These are phyloP conservation scores for Fusarium tanahbumbuense DNA, from an alignment of 2,329 filamentous ascomycete genomes.

Conservation along the genomic window DNA sequence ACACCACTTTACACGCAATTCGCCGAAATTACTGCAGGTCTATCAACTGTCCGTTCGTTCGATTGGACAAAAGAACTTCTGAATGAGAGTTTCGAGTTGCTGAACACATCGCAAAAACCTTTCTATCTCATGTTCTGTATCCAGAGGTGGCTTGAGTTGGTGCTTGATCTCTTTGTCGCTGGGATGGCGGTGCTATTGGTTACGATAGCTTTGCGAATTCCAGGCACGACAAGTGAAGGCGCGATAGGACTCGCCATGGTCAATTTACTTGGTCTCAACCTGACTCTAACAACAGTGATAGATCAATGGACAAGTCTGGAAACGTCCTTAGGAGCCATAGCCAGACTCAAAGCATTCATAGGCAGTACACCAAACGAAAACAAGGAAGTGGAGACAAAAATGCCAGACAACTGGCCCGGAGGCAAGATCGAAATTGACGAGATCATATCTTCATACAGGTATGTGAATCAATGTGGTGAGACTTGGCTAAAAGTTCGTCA, in stretches of 20 bases:
- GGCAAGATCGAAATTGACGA: conserved; percentile 46
- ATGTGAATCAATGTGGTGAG: neutral
- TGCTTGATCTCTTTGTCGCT: conserved; percentile 61
- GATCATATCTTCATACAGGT: conserved; percentile 47
- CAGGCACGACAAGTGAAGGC: conserved; percentile 42
- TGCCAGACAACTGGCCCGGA: conserved; percentile 44
- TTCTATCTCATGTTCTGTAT: conserved; percentile 62
- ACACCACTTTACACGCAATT: conserved; percentile 64
- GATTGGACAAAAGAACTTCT: conserved; percentile 56
- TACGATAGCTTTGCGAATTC: conserved; percentile 53
- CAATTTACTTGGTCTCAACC: conserved; percentile 46
- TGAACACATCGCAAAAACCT: conserved; percentile 60
- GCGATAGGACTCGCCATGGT: conserved; percentile 49
- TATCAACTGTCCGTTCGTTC: conserved; percentile 63
- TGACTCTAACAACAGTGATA: conserved; percentile 49
- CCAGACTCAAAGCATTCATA: conserved; percentile 50
- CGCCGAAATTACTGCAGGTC: conserved; percentile 59
- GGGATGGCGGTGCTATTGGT: conserved; percentile 60
- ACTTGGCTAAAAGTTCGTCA: conserved; percentile 7
- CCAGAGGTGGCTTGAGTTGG: conserved; percentile 62
- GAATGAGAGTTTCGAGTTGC: conserved; percentile 49
- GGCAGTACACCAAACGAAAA: conserved; percentile 47
- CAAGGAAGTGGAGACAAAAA: neutral
- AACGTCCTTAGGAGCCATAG: conserved; percentile 52
- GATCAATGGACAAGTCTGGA: conserved; percentile 53